Evolutionary conservation across 331 rosid genomes (phyloP).

Genomic region (Stylosanthes scabra): DNA sequence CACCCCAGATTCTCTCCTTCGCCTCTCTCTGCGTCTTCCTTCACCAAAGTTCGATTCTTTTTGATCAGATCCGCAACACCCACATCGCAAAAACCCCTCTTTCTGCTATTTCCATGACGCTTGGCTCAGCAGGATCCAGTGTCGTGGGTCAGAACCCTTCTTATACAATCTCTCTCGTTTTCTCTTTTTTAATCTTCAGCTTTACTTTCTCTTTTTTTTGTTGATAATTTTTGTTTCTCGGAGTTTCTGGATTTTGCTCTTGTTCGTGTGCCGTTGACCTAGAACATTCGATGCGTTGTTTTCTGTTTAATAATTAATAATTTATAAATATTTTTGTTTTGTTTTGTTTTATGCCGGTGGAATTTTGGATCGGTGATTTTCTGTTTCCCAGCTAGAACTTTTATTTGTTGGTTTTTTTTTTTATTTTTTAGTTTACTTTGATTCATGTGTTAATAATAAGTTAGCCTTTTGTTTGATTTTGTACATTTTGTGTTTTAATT

Average conservation of each 20-base stretch:
- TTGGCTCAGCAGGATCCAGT: slow-evolving; percentile 98
- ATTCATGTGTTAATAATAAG: not conserved
- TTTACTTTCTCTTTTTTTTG: not conserved
- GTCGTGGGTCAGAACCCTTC: slow-evolving; percentile 76
- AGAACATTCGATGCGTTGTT: not conserved
- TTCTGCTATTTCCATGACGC: slow-evolving; percentile 81
- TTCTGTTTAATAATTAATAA: not conserved
- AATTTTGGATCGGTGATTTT: slow-evolving; percentile 29
- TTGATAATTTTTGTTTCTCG: not conserved
- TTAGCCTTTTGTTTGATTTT: not conserved
- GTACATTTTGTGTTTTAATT: not conserved
- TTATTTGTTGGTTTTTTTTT: not conserved
- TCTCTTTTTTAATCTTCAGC: too few species aligned
- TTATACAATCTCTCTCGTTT: not conserved
- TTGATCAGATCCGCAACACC: slow-evolving; percentile 68
- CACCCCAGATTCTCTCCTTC: slow-evolving; percentile 54
- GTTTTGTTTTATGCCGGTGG: too few species aligned
- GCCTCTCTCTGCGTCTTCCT: slow-evolving; percentile 16
- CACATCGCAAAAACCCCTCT: slow-evolving; percentile 22
- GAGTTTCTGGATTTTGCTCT: slow-evolving; percentile 3
- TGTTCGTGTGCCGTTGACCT: slow-evolving; percentile 40
- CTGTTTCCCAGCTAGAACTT: not conserved
- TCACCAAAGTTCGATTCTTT: slow-evolving; percentile 27
- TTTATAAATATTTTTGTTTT: not conserved
- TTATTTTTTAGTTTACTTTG: not conserved